Conservation (phyloP, 257 asterid genomes). For the Solanum tacnaense region DNA sequence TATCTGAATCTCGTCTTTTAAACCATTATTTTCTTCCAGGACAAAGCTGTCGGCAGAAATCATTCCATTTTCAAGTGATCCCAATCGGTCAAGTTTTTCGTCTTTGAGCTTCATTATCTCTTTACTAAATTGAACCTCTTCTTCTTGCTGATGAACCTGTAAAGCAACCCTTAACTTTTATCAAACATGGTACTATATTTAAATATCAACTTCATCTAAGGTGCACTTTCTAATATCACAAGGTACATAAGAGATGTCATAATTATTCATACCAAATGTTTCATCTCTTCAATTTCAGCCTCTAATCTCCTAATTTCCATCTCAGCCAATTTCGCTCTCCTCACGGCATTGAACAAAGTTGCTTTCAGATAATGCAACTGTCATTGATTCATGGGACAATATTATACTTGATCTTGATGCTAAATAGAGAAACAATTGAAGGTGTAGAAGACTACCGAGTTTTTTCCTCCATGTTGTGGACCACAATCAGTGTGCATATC, state of each 20-base stretch:
- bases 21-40: conserved; percentile 37
- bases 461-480: conserved; percentile 4
- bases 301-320: conserved; percentile 39
- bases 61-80: conserved; percentile 34
- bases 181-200: background rate
- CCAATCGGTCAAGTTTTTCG: conserved; percentile 45
- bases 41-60: conserved; percentile 35
- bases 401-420: background rate
- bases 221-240: background rate
- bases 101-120: conserved; percentile 47
- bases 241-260: background rate
- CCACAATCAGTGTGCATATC: conserved; percentile 13
- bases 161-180: background rate
- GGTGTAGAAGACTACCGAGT: conserved; percentile 23
- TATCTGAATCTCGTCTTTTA: conserved; percentile 41
- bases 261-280: conserved; percentile 26
- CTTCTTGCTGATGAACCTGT: conserved; percentile 46
- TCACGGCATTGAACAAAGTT: conserved; percentile 36
- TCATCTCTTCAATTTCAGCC: conserved; percentile 43
- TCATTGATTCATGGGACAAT: conserved; percentile 10
- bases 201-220: background rate
- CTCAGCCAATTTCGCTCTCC: conserved; percentile 40
- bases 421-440: background rate
- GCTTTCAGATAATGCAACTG: conserved; percentile 40
- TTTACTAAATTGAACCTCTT: conserved; percentile 41